Evolutionary conservation across 306 rosid species (phyloP).

Genomic region (Lathyrus tuberosus): DNA sequence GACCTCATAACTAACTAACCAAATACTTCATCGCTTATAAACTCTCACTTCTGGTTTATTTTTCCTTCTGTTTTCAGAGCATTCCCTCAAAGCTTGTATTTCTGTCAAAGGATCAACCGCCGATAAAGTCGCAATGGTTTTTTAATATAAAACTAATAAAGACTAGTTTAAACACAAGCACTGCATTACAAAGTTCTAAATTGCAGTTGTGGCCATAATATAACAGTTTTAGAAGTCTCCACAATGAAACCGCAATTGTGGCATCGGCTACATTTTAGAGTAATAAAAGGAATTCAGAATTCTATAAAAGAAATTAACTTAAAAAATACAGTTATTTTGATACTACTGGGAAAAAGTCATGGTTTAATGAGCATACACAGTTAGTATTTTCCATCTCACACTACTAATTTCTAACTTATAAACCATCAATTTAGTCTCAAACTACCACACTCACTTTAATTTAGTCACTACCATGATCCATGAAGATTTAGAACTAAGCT

Average conservation of each 20-base stretch:
- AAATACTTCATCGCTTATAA: conserved; percentile 20
- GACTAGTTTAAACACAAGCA: neutral
- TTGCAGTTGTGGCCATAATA: too few relatives aligned
- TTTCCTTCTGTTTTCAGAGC: conserved; percentile 64
- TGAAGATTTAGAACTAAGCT: too few relatives aligned
- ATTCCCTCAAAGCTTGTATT: conserved; percentile 78
- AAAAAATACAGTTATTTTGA: neutral
- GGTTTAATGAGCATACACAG: too few relatives aligned
- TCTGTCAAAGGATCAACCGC: conserved; percentile 42
- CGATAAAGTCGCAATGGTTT: neutral
- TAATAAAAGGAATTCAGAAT: neutral
- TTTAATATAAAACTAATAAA: neutral
- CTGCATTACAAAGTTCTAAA: neutral
- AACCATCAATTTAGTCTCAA: too few relatives aligned
- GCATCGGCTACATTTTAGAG: neutral
- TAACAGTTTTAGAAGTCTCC: neutral
- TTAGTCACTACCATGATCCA: too few relatives aligned
- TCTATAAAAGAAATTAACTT: neutral
- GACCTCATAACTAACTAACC: neutral
- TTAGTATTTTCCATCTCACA: too few relatives aligned
- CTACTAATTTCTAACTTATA: too few relatives aligned
- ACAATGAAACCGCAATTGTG: neutral
- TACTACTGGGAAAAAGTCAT: too few relatives aligned
- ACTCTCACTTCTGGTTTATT: conserved; percentile 34
- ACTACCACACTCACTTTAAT: too few relatives aligned